These are phyloP conservation scores for Boletellus emodensis DNA, from an alignment of 768 basidiomycete genomes.

Conservation along the genomic window DNA sequence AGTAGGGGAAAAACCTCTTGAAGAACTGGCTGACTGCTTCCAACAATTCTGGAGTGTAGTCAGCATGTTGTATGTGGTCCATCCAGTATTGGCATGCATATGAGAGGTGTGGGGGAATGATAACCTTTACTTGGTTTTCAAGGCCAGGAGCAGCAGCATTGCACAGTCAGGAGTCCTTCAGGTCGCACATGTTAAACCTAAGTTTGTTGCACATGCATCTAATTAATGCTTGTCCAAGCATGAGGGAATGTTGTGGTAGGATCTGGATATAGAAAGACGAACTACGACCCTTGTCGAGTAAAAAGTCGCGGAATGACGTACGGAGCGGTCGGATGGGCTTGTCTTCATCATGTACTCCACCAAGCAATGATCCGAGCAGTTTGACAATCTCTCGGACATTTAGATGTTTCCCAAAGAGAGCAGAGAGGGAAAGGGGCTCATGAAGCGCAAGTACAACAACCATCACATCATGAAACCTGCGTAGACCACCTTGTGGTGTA, in stretches of 20 bases:
- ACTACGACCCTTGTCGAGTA: neutral
- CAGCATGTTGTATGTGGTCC: neutral
- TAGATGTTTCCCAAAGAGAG: neutral
- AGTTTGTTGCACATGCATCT: neutral
- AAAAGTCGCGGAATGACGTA: neutral
- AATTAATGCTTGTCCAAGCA: neutral
- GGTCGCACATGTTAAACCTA: slow-evolving; percentile 5
- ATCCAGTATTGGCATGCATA: slow-evolving; percentile 1
- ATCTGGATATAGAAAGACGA: neutral
- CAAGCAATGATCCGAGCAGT: neutral
- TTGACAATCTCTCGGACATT: neutral
- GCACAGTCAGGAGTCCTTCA: neutral
- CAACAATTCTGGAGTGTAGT: neutral
- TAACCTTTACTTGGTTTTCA: neutral
- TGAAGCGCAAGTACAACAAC: neutral
- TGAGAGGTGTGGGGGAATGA: neutral
- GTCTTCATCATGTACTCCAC: neutral
- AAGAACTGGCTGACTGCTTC: neutral
- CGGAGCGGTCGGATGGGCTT: too few relatives aligned
- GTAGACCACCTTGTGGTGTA: too few relatives aligned
- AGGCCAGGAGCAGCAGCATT: neutral
- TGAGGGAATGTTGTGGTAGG: neutral
- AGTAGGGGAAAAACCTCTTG: slow-evolving; percentile 1
- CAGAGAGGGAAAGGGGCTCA: neutral
- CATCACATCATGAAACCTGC: neutral